These are phyloP conservation scores for Bipolaris cookei DNA, from an alignment of 2,329 filamentous ascomycete genomes.

Conservation along the genomic window DNA sequence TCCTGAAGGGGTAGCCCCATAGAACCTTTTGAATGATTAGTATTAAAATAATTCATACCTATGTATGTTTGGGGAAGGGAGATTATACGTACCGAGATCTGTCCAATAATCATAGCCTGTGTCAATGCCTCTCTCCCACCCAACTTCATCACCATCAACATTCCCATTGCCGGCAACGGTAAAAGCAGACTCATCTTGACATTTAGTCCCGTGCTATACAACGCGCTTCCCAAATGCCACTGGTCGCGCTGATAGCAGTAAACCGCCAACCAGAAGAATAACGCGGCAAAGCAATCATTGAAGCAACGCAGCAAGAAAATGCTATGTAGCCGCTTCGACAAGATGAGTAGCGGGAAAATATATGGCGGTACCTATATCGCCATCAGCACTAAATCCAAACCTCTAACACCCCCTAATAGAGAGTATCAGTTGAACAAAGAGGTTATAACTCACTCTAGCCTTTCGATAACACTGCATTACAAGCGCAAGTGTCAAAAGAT, in stretches of 20 bases:
- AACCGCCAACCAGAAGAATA: constrained; percentile 84
- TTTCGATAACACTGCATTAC: constrained; percentile 83
- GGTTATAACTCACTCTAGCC: constrained; percentile 63
- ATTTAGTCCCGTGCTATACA: constrained; percentile 81
- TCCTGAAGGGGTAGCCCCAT: constrained; percentile 70
- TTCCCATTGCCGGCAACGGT: constrained; percentile 77
- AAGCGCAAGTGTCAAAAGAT: constrained; percentile 74
- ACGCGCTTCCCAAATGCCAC: constrained; percentile 75
- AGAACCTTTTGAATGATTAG: constrained; percentile 52
- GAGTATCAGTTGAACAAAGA: not conserved
- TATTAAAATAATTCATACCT: not conserved
- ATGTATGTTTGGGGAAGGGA: not conserved
- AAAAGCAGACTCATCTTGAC: constrained; percentile 94
- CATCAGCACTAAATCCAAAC: constrained; percentile 5
- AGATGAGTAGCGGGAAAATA: constrained; percentile 80
- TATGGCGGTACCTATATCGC: constrained; percentile 76
- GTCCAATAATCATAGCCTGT: constrained; percentile 72
- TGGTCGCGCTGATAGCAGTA: constrained; percentile 74
- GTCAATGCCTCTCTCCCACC: constrained; percentile 70
- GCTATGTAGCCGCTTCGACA: constrained; percentile 92
- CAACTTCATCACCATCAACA: constrained; percentile 75
- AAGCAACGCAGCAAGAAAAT: constrained; percentile 92
- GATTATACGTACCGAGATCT: constrained; percentile 70
- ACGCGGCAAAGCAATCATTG: constrained; percentile 89
- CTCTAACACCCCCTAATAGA: not conserved